A percentile compares a stretch with the other conserved stretches of the same genome.
Conservation (phyloP, 2,329 filamentous ascomycete species). For the Talaromyces sp. region DNA sequence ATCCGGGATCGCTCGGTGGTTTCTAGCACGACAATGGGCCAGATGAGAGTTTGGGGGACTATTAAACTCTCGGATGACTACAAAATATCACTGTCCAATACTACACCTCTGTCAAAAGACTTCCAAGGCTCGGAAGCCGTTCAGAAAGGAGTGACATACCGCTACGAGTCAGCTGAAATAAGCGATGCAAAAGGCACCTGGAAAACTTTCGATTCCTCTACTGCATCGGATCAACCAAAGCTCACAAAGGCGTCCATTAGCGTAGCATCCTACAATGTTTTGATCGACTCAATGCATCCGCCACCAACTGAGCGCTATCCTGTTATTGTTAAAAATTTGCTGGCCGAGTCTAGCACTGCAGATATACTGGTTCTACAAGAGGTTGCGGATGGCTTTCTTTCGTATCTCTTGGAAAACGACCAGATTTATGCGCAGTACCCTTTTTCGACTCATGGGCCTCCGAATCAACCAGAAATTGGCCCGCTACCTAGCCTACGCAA, state of each 20-base stretch:
- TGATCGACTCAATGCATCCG: constrained; percentile 34
- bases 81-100: not conserved
- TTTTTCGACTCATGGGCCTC: constrained; percentile 54
- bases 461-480: constrained; percentile 45
- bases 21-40: constrained; percentile 25
- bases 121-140: not conserved
- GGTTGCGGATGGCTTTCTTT: constrained; percentile 59
- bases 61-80: constrained; percentile 30
- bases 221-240: not conserved
- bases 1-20: constrained; percentile 39
- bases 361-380: constrained; percentile 51
- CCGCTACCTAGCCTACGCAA: constrained; percentile 58
- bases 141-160: not conserved
- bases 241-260: constrained; percentile 16
- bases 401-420: constrained; percentile 45
- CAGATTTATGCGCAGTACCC: constrained; percentile 46
- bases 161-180: not conserved
- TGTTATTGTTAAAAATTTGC: constrained; percentile 28
- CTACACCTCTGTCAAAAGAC: not conserved
- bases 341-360: constrained; percentile 25
- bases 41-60: constrained; percentile 55
- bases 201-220: not conserved
- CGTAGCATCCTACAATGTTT: constrained; percentile 40
- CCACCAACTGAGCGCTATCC: constrained; percentile 31
- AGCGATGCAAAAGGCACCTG: not conserved